Percentiles rank a stretch among this genome's conserved stretches.
phyloP scores from a whole-genome alignment of 208 protist species.

The Trypanosoma cruzi region DNA sequence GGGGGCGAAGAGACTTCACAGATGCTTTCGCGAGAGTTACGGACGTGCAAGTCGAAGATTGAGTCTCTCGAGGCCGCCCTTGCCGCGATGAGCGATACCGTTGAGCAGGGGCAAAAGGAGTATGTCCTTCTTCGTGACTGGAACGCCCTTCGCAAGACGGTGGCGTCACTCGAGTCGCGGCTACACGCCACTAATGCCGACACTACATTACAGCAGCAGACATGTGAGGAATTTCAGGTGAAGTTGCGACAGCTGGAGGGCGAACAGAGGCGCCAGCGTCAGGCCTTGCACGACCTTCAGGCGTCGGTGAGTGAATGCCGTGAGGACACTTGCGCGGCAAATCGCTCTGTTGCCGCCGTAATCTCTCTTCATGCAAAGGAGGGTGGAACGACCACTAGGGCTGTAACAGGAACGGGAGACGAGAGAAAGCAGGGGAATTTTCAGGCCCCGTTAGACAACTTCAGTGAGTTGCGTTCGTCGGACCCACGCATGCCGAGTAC shows the following conservation, averaged over 20 bases:
- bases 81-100: conserved; percentile 2
- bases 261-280: not conserved
- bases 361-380: too few species aligned
- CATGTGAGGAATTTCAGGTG: not conserved
- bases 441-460: not conserved
- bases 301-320: not conserved
- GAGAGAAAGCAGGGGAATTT: not conserved
- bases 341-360: not conserved
- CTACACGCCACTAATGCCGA: conserved; percentile 4
- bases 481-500: not conserved
- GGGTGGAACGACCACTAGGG: not conserved
- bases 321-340: not conserved
- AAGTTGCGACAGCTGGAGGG: conserved; percentile 9
- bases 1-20: not conserved
- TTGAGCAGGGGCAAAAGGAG: conserved; percentile 5
- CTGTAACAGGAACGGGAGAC: not conserved
- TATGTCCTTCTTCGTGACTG: conserved; percentile 12
- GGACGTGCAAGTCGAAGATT: conserved; percentile 10
- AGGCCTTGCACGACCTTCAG: not conserved
- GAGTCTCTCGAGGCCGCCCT: conserved; percentile 12
- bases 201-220: conserved; percentile 4
- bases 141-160: conserved; percentile 8
- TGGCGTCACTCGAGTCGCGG: conserved; percentile 16
- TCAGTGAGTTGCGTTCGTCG: not conserved
- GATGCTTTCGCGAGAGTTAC: conserved; percentile 10